phyloP scores from a whole-genome alignment of 768 basidiomycete genomes.

The Boletus tomentosulus region DNA sequence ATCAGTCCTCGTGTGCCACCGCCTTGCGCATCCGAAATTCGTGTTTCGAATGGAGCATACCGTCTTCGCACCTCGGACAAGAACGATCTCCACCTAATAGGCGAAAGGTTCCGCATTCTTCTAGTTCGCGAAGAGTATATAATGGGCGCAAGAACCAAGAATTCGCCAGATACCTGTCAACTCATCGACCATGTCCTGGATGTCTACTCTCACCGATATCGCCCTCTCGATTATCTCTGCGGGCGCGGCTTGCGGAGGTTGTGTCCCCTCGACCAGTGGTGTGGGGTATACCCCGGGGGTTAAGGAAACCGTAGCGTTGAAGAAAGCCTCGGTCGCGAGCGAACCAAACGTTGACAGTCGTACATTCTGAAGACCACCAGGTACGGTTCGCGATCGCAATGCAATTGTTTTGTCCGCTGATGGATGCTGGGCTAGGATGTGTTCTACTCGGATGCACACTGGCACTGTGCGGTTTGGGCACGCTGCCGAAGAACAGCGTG shows the following conservation, averaged over 20 bases:
- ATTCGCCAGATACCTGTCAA: not conserved
- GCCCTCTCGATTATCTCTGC: not conserved
- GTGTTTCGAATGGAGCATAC: too few relatives aligned
- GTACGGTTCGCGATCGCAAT: not conserved
- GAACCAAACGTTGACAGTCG: not conserved
- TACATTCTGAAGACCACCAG: not conserved
- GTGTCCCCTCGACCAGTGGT: not conserved
- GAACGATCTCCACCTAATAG: not conserved
- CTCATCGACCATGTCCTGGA: not conserved
- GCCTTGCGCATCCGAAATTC: too few relatives aligned
- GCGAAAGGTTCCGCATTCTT: not conserved
- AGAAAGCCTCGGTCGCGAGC: not conserved
- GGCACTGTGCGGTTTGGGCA: too few relatives aligned
- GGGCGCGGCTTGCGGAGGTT: conserved; percentile 3
- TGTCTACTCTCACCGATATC: not conserved
- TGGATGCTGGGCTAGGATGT: not conserved
- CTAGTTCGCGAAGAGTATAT: not conserved
- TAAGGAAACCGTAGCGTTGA: too few relatives aligned
- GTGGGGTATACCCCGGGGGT: not conserved
- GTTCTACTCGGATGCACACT: too few relatives aligned
- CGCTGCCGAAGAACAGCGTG: too few relatives aligned
- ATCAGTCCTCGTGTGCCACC: too few relatives aligned
- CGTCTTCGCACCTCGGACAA: not conserved
- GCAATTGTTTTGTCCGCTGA: not conserved
- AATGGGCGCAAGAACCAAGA: not conserved